Conservation (phyloP, 179 eudicot genomes). For the Silene vulgaris region DNA sequence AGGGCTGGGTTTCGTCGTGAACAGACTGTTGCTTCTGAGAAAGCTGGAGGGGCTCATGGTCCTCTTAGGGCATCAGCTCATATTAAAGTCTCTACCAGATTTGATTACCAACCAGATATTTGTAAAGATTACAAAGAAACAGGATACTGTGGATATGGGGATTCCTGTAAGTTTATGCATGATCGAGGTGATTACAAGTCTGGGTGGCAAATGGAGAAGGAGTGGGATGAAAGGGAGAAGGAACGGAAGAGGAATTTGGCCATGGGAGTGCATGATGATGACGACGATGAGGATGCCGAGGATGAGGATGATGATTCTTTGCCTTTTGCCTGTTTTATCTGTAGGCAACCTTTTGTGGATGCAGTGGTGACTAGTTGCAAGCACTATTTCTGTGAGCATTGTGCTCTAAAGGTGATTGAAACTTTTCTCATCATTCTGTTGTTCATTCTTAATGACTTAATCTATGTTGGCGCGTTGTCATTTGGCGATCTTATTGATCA, state of each 20-base stretch:
- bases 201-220: conserved; percentile 92
- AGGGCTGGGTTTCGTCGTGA: conserved; percentile 92
- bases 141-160: conserved; percentile 96
- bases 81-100: conserved; percentile 82
- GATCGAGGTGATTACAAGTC: conserved; percentile 94
- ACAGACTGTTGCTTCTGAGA: conserved; percentile 72
- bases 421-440: not conserved
- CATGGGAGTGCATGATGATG: conserved; percentile 48
- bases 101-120: conserved; percentile 92
- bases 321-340: conserved; percentile 88
- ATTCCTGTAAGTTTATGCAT: conserved; percentile 93
- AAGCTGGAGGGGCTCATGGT: conserved; percentile 93
- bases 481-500: not conserved
- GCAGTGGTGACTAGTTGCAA: conserved; percentile 89
- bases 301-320: conserved; percentile 63
- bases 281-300: conserved; percentile 31
- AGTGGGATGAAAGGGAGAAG: conserved; percentile 91
- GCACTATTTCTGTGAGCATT: conserved; percentile 88
- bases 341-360: conserved; percentile 79
- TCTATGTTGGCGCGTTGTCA: not conserved
- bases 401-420: conserved; percentile 66
- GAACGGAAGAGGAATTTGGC: conserved; percentile 67
- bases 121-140: conserved; percentile 94
- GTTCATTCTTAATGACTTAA: no score
- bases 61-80: conserved; percentile 94